Evolutionary conservation across 768 basidiomycete species (phyloP).

Genomic region (Mycena vulgaris): DNA sequence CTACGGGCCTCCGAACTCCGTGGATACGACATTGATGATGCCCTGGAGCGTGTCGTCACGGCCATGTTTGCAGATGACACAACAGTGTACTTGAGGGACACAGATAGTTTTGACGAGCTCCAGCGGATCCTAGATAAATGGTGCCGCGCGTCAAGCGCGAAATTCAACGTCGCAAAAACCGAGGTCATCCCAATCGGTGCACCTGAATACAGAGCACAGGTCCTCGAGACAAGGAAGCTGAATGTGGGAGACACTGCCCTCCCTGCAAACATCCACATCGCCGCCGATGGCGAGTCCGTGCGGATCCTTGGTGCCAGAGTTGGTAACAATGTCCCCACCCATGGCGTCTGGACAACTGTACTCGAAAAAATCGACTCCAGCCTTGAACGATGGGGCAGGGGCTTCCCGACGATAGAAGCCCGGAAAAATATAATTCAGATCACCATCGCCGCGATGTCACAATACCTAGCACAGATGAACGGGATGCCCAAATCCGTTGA

Average conservation of each 20-base stretch:
- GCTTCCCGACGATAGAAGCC: neutral
- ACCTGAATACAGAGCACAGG: neutral
- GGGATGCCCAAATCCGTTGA: too few species aligned
- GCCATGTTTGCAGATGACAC: neutral
- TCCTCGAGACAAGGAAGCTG: neutral
- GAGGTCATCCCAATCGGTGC: neutral
- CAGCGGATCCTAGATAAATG: neutral
- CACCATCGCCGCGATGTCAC: constrained; percentile 49
- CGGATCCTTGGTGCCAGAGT: neutral
- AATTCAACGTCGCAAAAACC: too few species aligned
- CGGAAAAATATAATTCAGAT: constrained; percentile 41
- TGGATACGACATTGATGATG: neutral
- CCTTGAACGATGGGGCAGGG: neutral
- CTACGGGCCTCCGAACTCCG: neutral
- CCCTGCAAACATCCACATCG: neutral
- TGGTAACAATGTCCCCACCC: neutral
- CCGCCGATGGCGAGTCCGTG: neutral
- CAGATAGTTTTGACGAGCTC: neutral
- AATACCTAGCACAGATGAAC: constrained; percentile 48
- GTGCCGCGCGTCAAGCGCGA: neutral
- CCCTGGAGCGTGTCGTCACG: neutral
- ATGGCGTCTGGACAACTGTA: neutral
- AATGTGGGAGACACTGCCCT: neutral
- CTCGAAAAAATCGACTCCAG: neutral
- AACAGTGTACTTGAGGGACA: neutral